A percentile compares a stretch with the other conserved stretches of the same genome.
Conservation (phyloP, 768 basidiomycete species). For the Dentipellis sp. region DNA sequence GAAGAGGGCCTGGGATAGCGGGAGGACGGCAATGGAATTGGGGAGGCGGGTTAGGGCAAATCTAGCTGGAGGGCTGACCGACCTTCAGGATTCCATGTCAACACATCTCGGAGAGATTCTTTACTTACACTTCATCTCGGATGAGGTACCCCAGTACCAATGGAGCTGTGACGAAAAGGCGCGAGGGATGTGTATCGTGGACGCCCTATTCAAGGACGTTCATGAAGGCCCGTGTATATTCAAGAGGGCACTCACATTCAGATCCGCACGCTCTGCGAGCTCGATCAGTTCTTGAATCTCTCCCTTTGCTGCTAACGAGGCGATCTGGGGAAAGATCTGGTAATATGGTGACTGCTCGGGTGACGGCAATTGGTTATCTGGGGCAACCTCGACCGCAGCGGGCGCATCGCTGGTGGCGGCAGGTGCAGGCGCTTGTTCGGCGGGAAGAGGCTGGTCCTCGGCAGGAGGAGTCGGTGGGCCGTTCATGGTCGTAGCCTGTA, state of each 20-base stretch:
- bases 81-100: not conserved
- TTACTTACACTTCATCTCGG: slow-evolving; percentile 49
- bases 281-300: slow-evolving; percentile 34
- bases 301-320: slow-evolving; percentile 32
- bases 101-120: not conserved
- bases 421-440: slow-evolving; percentile 23
- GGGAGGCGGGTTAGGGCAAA: slow-evolving; percentile 50
- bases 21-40: slow-evolving; percentile 30
- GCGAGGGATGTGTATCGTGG: slow-evolving; percentile 15
- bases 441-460: slow-evolving; percentile 9
- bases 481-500: slow-evolving; percentile 32
- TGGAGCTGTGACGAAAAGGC: slow-evolving; percentile 45
- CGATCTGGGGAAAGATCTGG: slow-evolving; percentile 4
- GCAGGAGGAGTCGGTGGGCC: slow-evolving; percentile 59
- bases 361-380: slow-evolving; percentile 9
- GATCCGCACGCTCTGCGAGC: slow-evolving; percentile 42
- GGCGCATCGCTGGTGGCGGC: slow-evolving; percentile 47
- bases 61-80: slow-evolving; percentile 42
- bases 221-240: too few species aligned
- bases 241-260: slow-evolving; percentile 30
- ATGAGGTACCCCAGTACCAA: slow-evolving; percentile 60
- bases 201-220: slow-evolving; percentile 11
- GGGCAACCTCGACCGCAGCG: not conserved
- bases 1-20: slow-evolving; percentile 38
- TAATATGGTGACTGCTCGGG: slow-evolving; percentile 1